A percentile compares a stretch with the other conserved stretches of the same genome.
These are phyloP conservation scores for Colletotrichum shisoi DNA, from an alignment of 2,329 filamentous ascomycete species.

Conservation along the genomic window DNA sequence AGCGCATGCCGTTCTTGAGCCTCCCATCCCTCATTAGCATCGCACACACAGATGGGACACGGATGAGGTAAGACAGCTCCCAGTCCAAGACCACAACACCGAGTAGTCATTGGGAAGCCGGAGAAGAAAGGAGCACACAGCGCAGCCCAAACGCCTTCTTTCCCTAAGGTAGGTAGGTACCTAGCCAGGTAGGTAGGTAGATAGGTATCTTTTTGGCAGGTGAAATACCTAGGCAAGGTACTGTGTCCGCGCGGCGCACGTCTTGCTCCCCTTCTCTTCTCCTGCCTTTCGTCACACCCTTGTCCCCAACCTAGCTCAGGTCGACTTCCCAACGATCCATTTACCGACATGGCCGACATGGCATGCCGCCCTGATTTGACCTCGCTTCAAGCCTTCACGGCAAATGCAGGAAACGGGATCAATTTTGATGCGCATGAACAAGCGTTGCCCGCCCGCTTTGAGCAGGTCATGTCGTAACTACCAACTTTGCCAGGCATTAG, in stretches of 20 bases:
- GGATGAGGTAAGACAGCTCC: constrained; percentile 15
- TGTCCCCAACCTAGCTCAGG: background rate
- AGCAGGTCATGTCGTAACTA: background rate
- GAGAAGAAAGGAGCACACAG: background rate
- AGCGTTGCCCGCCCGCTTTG: background rate
- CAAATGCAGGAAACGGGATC: background rate
- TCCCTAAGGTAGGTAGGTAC: background rate
- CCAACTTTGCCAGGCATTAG: background rate
- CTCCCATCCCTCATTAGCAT: background rate
- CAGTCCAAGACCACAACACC: constrained; percentile 1
- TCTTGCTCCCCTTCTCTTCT: background rate
- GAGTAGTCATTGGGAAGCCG: no score
- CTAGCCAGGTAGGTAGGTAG: background rate
- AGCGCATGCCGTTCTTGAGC: background rate
- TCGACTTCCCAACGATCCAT: background rate
- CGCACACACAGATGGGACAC: constrained; percentile 5
- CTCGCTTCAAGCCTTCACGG: constrained; percentile 4
- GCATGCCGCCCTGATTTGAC: background rate
- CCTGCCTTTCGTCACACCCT: background rate
- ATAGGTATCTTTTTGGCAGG: no score
- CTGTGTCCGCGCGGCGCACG: background rate
- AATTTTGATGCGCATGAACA: background rate
- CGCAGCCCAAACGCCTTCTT: background rate
- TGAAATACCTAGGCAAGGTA: no score
- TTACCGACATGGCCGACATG: constrained; percentile 1